These are phyloP conservation scores for Fraxinus platypoda DNA, from an alignment of 305 asterid species.

Conservation along the genomic window DNA sequence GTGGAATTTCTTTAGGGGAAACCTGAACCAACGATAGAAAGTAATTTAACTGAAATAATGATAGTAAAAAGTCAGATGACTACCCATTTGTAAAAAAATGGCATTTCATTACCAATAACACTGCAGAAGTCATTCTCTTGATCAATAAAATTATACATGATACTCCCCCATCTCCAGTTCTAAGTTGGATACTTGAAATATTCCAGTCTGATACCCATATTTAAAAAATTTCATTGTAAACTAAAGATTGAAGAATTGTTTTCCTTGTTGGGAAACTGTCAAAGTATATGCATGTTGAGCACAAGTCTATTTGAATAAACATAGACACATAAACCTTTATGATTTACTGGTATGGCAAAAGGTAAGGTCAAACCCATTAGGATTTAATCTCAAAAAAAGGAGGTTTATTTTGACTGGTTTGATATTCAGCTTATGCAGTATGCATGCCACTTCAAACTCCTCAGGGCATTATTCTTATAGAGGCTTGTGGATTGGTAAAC, in stretches of 20 bases:
- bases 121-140: background rate
- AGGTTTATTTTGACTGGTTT: background rate
- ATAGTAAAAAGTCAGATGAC: background rate
- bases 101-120: background rate
- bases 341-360: background rate
- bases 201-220: background rate
- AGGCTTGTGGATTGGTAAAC: constrained; percentile 61
- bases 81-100: background rate
- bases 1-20: constrained; percentile 81
- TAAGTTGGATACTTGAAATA: background rate
- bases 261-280: background rate
- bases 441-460: background rate
- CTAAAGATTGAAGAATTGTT: background rate
- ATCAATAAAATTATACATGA: background rate
- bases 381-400: background rate
- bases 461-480: constrained; percentile 4
- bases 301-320: background rate
- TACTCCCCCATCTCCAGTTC: background rate
- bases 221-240: background rate
- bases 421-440: background rate
- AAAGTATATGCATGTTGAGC: background rate
- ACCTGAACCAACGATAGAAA: constrained; percentile 49
- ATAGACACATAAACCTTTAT: background rate
- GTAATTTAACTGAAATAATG: constrained; percentile 7
- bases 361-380: background rate